Base-by-base conservation (phyloP, 2,329 filamentous ascomycete genomes). In the Trichoderma gracile region DNA sequence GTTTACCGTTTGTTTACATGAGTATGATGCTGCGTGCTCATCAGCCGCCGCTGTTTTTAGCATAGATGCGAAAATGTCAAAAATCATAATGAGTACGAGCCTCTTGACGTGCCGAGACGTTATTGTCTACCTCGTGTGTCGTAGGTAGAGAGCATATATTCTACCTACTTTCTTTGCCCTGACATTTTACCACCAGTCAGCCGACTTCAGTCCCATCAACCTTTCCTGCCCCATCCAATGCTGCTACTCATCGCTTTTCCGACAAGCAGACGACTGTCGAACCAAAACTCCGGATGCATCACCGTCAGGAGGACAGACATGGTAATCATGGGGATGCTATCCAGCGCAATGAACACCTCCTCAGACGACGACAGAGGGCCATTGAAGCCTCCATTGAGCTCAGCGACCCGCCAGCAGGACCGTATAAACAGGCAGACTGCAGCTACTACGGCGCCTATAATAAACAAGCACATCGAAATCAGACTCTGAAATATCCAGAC, bases 241-340 rank as follows among this genome's bases (percentile, higher is more conserved):
- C 42, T 19, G 2, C 25, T 42, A 14, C 25, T 45, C 25, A 19
- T 46, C 17, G 25, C 17, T 23, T 42, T 57, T 38, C 10, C 30
- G 10, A 15, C 45, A 3, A n/a, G 12, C 9, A 59, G 30, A 50
- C 15, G 46, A 15, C 45, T 59, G 17, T 59, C 30, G 17, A 59
- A 59, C 56, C 56, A 59, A 59, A 59, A 59, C 21, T 52, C 57
- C 5, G 57, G 57, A 50, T 60, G 57, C 19, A 49, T 43, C 17
- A 52, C 23, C 17, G 57, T 60, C 38, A 60, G 23, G 23, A 60
- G 57, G 14, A 43, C 57, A 0, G 57, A 60, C 57, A 60, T 60
- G 57, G 50, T 21, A 19, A 60, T 52, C 46, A 52, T 60, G 23
- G 57, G 57, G 14, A 52, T 43, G n/a, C 46, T 42, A 21, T 60